These are phyloP conservation scores for Hypoxylon sp. DNA, from an alignment of 2,329 filamentous ascomycete genomes.

Conservation along the genomic window DNA sequence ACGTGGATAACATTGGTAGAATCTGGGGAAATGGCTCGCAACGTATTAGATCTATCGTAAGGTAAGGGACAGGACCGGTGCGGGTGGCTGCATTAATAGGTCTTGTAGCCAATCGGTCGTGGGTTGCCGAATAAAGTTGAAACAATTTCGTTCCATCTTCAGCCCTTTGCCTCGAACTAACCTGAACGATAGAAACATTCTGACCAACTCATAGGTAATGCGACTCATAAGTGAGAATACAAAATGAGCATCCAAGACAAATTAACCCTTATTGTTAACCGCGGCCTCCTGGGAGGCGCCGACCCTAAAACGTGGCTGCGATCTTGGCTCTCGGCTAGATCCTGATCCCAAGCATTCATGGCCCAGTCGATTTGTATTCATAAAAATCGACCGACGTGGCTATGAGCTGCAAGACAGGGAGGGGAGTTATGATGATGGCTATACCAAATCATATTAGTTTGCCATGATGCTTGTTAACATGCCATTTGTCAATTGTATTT, in stretches of 20 bases:
- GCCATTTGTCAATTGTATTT: neutral
- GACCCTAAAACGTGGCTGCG: neutral
- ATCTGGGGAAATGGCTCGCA: constrained; percentile 21
- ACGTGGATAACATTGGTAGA: constrained; percentile 21
- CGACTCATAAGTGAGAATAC: neutral
- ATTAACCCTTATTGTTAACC: constrained; percentile 1
- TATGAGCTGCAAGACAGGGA: neutral
- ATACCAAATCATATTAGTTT: neutral
- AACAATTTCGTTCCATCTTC: constrained; percentile 29
- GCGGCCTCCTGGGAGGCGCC: constrained; percentile 19
- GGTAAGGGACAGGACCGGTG: constrained; percentile 28
- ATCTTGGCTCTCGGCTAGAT: constrained; percentile 15
- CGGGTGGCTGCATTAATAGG: constrained; percentile 27
- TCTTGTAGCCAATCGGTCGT: constrained; percentile 29
- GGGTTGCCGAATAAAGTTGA: constrained; percentile 21
- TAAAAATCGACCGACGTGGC: no score
- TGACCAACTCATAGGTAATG: no score
- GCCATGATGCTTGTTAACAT: neutral
- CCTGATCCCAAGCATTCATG: neutral
- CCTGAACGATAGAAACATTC: neutral
- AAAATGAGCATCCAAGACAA: neutral
- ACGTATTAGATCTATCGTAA: constrained; percentile 9
- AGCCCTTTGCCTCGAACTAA: neutral
- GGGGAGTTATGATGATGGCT: neutral
- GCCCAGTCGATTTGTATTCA: neutral